These are phyloP conservation scores for Lactarius tabidus DNA, from an alignment of 768 basidiomycete species.

Conservation along the genomic window DNA sequence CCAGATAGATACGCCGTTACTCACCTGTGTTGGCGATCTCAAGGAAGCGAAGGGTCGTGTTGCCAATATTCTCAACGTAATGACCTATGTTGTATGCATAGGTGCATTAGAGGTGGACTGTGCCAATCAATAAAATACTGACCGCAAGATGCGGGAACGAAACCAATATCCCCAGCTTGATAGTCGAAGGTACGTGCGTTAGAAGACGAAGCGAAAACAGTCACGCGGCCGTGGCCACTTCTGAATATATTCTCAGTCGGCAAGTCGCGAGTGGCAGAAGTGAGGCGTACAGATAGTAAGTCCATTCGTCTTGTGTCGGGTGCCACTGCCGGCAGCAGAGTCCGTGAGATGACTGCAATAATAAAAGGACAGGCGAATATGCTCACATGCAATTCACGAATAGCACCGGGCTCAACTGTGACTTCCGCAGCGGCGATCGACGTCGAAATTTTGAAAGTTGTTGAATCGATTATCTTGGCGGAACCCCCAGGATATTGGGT, in stretches of 20 bases:
- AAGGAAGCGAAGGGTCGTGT: slow-evolving; percentile 37
- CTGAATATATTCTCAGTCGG: slow-evolving; percentile 33
- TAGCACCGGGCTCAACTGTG: slow-evolving; percentile 53
- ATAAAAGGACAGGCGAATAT: not conserved
- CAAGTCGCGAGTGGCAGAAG: not conserved
- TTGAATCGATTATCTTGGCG: slow-evolving; percentile 43
- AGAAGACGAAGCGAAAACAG: slow-evolving; percentile 49
- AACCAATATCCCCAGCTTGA: slow-evolving; percentile 59
- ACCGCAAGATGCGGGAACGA: slow-evolving; percentile 57
- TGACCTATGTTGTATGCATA: slow-evolving; percentile 30
- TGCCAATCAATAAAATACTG: slow-evolving; percentile 7
- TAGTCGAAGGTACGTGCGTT: slow-evolving; percentile 60
- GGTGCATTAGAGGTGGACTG: not conserved
- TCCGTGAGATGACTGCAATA: not conserved
- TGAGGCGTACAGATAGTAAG: slow-evolving; percentile 45
- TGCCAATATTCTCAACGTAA: slow-evolving; percentile 43
- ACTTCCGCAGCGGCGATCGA: slow-evolving; percentile 56
- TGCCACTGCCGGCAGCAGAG: slow-evolving; percentile 49
- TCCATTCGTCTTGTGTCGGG: slow-evolving; percentile 65
- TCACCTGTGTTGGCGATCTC: slow-evolving; percentile 38
- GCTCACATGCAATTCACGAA: slow-evolving; percentile 57
- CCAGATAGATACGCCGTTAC: slow-evolving; percentile 1
- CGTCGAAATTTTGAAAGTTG: slow-evolving; percentile 48
- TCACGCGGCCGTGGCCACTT: slow-evolving; percentile 50
- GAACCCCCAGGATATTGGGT: slow-evolving; percentile 43